Evolutionary conservation across 1,284 basidiomycete genomes (phyloP).

Genomic region (Meira miltonrushii): DNA sequence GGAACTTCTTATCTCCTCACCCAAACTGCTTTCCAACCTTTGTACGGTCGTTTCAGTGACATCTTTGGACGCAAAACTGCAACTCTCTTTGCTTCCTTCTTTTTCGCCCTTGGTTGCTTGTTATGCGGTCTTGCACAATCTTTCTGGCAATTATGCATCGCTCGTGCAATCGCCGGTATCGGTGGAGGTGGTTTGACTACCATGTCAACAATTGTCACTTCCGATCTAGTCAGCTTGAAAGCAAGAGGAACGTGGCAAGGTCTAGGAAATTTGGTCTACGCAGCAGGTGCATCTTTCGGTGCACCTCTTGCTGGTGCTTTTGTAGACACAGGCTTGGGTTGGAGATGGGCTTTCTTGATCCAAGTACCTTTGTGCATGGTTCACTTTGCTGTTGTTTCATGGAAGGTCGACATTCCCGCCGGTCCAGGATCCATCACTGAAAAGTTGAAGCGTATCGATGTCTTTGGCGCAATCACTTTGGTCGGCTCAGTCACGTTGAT

Average conservation of each 20-base stretch:
- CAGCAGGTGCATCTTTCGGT: conserved; percentile 52
- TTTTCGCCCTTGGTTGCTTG: conserved; percentile 46
- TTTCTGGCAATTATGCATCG: conserved; percentile 47
- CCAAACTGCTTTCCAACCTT: conserved; percentile 50
- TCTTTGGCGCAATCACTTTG: conserved; percentile 52
- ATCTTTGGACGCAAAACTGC: conserved; percentile 50
- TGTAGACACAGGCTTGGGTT: conserved; percentile 40
- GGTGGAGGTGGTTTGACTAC: conserved; percentile 56
- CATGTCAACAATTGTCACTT: conserved; percentile 55
- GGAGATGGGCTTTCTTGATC: conserved; percentile 50
- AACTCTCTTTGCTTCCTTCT: conserved; percentile 45
- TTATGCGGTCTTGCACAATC: conserved; percentile 47
- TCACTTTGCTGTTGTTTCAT: conserved; percentile 51
- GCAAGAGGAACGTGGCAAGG: conserved; percentile 55
- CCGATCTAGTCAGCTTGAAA: conserved; percentile 54
- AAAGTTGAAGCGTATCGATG: conserved; percentile 54
- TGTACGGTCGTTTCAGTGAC: conserved; percentile 48
- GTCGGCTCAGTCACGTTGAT: conserved; percentile 50
- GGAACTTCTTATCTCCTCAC: conserved; percentile 50
- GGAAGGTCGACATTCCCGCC: conserved; percentile 54
- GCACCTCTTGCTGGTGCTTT: conserved; percentile 42
- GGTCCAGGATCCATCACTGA: conserved; percentile 52
- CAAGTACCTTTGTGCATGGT: conserved; percentile 53
- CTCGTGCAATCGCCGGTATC: conserved; percentile 55
- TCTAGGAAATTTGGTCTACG: conserved; percentile 50